phyloP scores from a whole-genome alignment of 2,329 filamentous ascomycete genomes.

The Arachnopeziza araneosa region DNA sequence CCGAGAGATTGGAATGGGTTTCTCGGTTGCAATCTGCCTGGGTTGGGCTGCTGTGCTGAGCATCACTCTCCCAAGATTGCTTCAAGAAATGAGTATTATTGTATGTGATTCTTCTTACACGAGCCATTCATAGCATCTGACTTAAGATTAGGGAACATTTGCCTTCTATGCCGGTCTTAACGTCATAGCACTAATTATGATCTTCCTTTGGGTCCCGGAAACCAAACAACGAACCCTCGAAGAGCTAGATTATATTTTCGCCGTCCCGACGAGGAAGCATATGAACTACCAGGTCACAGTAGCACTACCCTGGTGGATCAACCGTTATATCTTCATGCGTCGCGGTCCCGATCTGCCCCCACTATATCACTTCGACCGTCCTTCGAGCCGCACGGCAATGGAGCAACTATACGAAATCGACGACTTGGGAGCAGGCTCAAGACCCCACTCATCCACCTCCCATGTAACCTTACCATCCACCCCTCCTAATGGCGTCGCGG shows the following conservation, averaged over 20 bases:
- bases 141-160: slow-evolving; percentile 38
- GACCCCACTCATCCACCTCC: neutral
- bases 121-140: neutral
- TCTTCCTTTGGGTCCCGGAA: slow-evolving; percentile 52
- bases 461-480: neutral
- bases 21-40: neutral
- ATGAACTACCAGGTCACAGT: neutral
- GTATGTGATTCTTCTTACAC: neutral
- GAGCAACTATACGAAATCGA: slow-evolving; percentile 1
- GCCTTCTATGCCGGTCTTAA: slow-evolving; percentile 51
- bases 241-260: slow-evolving; percentile 44
- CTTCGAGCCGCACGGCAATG: neutral
- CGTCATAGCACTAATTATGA: slow-evolving; percentile 46
- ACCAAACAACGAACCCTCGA: slow-evolving; percentile 44
- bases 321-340: slow-evolving; percentile 3
- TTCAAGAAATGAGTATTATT: slow-evolving; percentile 1
- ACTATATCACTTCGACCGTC: slow-evolving; percentile 7
- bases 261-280: slow-evolving; percentile 23
- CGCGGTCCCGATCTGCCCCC: slow-evolving; percentile 3
- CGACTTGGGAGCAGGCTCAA: neutral
- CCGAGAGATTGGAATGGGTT: slow-evolving; percentile 54
- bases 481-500: neutral
- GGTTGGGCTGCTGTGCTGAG: slow-evolving; percentile 52
- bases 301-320: slow-evolving; percentile 4
- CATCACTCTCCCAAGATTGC: slow-evolving; percentile 37